phyloP scores from a whole-genome alignment of 805 yeast species.

The Teunomyces panamensis region DNA sequence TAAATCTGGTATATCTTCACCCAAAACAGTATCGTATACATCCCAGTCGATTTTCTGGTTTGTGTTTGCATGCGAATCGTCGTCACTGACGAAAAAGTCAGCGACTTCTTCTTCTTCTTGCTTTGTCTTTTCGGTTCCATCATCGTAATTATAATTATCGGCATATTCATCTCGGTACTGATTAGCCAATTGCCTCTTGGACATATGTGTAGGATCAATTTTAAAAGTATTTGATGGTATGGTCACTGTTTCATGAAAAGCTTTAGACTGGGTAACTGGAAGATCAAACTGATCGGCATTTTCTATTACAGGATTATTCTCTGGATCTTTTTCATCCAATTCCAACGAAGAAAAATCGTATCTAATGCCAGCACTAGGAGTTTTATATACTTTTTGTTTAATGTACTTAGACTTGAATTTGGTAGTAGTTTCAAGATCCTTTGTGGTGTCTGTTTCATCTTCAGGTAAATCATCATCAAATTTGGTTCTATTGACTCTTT shows the following conservation, averaged over 20 bases:
- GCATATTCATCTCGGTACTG: constrained; percentile 9
- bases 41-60: constrained; percentile 2
- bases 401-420: not conserved
- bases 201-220: not conserved
- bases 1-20: not conserved
- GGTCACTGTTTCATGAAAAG: not conserved
- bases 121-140: constrained; percentile 4
- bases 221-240: not conserved
- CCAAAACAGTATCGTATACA: constrained; percentile 7
- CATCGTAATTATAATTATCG: constrained; percentile 13
- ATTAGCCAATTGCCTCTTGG: constrained; percentile 6
- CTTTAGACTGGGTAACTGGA: not conserved
- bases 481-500: not conserved
- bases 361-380: not conserved
- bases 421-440: not conserved
- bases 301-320: constrained; percentile 15
- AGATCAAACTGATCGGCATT: constrained; percentile 7
- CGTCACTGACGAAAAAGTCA: constrained; percentile 4
- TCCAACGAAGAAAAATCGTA: not conserved
- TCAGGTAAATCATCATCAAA: not conserved
- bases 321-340: constrained; percentile 7
- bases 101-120: constrained; percentile 6
- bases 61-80: not conserved
- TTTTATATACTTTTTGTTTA: constrained; percentile 1
- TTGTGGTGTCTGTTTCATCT: not conserved